Evolutionary conservation across 441 rosid species (phyloP), one percentile per base, ranked within the genome.

Genomic region (Gossypium gossypioides): DNA sequence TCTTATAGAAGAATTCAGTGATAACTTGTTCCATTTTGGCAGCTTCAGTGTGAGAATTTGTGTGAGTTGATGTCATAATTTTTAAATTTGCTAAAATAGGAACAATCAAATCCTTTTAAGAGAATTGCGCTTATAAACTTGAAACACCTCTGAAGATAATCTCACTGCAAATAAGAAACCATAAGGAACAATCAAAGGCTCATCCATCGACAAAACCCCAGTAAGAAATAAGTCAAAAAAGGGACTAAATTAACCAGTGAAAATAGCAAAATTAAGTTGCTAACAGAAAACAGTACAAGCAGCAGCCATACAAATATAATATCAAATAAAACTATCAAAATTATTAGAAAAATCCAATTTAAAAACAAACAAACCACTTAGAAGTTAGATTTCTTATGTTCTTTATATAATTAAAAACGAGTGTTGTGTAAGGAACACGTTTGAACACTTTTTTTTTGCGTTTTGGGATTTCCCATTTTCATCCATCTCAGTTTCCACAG

Each of bases 1-100:
- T 87, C 82, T 92, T 92, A 29, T 96, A 87, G 71, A 87, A 91
- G 80, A 95, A 91, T 77, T 89, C 99, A 6, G 90, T 88, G 69
- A 92, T 82, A 50, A 91, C 81, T 78, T 92, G 97, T 71, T 95
- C 97, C 85, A 84, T 83, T 75, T 86, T 82, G 0, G 97, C 89
- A 18, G 86, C 82, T 77, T 92, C 98, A 0, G 88, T 83, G 72
- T 87, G 91, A 71, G 83, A 71, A 64, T 74, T 85, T 68, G 78
- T 40, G 70, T 83, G 86, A 65, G 86, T 81, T 62, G 91, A 80
- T 65, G 86, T 84, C 96, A 89, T 91, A 55, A 25, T 74, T 10
- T 65, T 27, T 27, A 71, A 19, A 59, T 19, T 18, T 48, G 74
- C 55, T 19, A 44, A 2, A 72, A 70, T 16, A 8, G 19, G 42